Conservation (phyloP, 2,329 filamentous ascomycete species). For the Gaeumannomyces tritici region DNA sequence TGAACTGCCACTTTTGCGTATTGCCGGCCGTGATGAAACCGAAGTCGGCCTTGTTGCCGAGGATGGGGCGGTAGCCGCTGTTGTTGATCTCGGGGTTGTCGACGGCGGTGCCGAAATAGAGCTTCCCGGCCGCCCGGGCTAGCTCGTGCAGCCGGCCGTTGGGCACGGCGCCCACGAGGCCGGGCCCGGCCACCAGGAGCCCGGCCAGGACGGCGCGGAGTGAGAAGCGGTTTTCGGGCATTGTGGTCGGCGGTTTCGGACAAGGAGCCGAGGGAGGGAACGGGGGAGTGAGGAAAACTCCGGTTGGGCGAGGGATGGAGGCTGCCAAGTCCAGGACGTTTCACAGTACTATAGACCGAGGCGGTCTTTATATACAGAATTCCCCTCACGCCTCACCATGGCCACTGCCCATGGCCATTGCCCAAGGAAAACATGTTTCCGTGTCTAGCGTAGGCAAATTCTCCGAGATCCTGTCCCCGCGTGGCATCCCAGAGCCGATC, state of each 20-base stretch:
- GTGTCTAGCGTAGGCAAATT: neutral
- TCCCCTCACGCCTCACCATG: no score
- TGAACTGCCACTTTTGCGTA: constrained; percentile 53
- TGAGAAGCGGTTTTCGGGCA: neutral
- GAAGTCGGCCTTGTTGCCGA: constrained; percentile 47
- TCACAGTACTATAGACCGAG: neutral
- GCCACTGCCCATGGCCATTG: no score
- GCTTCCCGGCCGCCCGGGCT: constrained; percentile 43
- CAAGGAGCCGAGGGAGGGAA: neutral
- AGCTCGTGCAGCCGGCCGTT: constrained; percentile 35
- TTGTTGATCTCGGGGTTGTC: constrained; percentile 48
- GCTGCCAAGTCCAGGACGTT: neutral
- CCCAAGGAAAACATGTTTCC: neutral
- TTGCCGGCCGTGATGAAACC: constrained; percentile 58
- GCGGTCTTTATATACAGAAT: neutral
- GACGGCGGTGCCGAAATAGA: constrained; percentile 57
- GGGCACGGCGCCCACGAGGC: neutral
- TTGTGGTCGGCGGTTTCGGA: neutral
- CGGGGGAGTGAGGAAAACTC: neutral
- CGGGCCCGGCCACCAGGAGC: neutral
- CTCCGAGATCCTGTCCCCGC: neutral
- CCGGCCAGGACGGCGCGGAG: neutral
- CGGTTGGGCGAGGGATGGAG: neutral
- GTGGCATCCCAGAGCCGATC: neutral
- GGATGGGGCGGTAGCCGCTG: constrained; percentile 41